Base-by-base conservation (phyloP, 2,329 filamentous ascomycete species). In the Colletotrichum lindemuthianum region DNA sequence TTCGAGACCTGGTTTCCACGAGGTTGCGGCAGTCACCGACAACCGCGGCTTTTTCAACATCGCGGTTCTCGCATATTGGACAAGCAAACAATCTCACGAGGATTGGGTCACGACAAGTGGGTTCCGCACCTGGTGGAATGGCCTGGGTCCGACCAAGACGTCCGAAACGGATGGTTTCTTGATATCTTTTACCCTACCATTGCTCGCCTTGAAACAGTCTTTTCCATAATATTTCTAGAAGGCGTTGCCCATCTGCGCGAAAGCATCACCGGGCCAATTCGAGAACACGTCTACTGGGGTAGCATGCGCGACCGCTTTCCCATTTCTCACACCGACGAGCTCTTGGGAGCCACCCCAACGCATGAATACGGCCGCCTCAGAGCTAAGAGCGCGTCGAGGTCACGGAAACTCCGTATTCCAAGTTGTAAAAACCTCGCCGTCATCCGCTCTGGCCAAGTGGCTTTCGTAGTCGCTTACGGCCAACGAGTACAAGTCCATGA, bases 261-360 rank as follows among this genome's bases (percentile, higher is more conserved):
- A 5, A 66, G 64, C 4, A 68, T 79, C 6, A 77, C 74, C 11
- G 77, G 76, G 0, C 71, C 73, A 33, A 70, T 82, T 9, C 67
- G 72, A 34, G 77, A 82, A 67, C 80, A 82, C 64, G 77, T 73
- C 1, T 82, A 82, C 67, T 82, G 78, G 78, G 81, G 79, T 1
- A 79, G 77, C 66, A 80, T 81, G 79, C 73, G 79, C 13, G 79
- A 82, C 65, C 75, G 80, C 5, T 58, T 82, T 5, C 72, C 80
- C 3, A 67, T 70, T 2, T 71, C 75, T 6, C 79, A 82, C 65
- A 75, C 71, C n/a, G 75, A 79, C 66, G 58, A 60, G 2, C 66
- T 82, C 4, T 48, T 68, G 1, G 75, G 75, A 2, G 69, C 24
- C 24, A 73, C 16, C 66, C 56, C 11, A 47, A 13, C 13, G 44